A percentile compares a stretch with the other conserved stretches of the same genome.
These are phyloP conservation scores for Geotrichum aggregatum DNA, from an alignment of 1,139 yeast species.

Conservation along the genomic window DNA sequence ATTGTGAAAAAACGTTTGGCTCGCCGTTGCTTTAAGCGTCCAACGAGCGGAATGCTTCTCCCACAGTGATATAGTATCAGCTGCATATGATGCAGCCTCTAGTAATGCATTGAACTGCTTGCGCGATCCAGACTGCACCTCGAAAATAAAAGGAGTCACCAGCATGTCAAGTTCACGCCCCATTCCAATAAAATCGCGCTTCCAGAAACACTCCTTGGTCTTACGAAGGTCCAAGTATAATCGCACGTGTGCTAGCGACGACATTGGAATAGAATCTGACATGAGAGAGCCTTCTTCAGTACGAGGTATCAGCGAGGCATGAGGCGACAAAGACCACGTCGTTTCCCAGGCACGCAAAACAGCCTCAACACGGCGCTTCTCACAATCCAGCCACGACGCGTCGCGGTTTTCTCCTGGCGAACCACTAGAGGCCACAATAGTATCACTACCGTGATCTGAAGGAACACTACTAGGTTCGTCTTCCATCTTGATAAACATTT, in stretches of 20 bases:
- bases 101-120: constrained; percentile 32
- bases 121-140: constrained; percentile 22
- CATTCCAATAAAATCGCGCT: constrained; percentile 38
- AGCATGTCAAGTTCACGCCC: constrained; percentile 34
- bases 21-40: constrained; percentile 36
- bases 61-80: constrained; percentile 41
- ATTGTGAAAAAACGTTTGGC: constrained; percentile 40
- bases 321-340: constrained; percentile 40
- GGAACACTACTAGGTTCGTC: constrained; percentile 7
- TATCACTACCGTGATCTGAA: constrained; percentile 2
- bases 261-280: constrained; percentile 42
- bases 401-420: constrained; percentile 3
- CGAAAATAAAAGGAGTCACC: constrained; percentile 25
- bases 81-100: constrained; percentile 41
- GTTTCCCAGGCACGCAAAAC: constrained; percentile 41
- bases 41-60: constrained; percentile 39
- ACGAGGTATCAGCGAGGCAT: constrained; percentile 39
- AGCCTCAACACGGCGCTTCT: constrained; percentile 30
- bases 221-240: constrained; percentile 35
- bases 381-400: constrained; percentile 27
- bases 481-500: constrained; percentile 1
- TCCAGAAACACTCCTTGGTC: constrained; percentile 39
- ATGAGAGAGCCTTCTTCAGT: constrained; percentile 40
- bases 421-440: background rate
- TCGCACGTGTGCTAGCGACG: constrained; percentile 41